phyloP scores from a whole-genome alignment of 805 yeast genomes.

The Kodamaea lidongshanica region DNA sequence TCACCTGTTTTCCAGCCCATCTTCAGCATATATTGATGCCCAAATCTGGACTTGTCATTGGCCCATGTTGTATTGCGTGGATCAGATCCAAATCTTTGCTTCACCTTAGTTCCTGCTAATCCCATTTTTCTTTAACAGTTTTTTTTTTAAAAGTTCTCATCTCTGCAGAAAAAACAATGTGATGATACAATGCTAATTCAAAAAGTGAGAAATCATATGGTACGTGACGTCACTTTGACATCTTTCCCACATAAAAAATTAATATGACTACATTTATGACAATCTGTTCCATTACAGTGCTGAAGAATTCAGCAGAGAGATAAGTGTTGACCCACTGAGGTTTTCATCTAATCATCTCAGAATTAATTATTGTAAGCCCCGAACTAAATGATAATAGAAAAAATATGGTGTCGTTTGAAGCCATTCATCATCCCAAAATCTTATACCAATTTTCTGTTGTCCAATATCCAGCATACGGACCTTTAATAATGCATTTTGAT shows the following conservation, averaged over 20 bases:
- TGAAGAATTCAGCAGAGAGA: no score
- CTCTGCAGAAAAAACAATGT: conserved; percentile 4
- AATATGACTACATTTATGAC: no score
- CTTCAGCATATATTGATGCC: conserved; percentile 75
- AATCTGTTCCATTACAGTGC: no score
- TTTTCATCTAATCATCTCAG: no score
- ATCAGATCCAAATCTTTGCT: conserved; percentile 83
- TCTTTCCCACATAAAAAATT: no score
- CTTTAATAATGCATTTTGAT: conserved; percentile 30
- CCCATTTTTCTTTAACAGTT: conserved; percentile 46
- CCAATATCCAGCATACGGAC: conserved; percentile 37
- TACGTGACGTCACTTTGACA: no score
- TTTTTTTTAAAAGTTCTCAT: conserved; percentile 9
- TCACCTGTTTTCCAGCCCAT: conserved; percentile 91
- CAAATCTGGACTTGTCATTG: conserved; percentile 75
- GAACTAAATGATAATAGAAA: no score
- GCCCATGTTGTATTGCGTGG: conserved; percentile 96
- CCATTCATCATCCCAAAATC: conserved; percentile 34
- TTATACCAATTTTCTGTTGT: conserved; percentile 42
- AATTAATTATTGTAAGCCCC: no score
- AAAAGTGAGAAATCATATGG: no score
- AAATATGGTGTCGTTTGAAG: no score
- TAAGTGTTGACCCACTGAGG: no score
- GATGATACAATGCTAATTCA: not conserved
- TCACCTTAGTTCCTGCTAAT: conserved; percentile 70